These are phyloP conservation scores for Adansonia gregorii DNA, from an alignment of 441 rosid species.

Conservation along the genomic window DNA sequence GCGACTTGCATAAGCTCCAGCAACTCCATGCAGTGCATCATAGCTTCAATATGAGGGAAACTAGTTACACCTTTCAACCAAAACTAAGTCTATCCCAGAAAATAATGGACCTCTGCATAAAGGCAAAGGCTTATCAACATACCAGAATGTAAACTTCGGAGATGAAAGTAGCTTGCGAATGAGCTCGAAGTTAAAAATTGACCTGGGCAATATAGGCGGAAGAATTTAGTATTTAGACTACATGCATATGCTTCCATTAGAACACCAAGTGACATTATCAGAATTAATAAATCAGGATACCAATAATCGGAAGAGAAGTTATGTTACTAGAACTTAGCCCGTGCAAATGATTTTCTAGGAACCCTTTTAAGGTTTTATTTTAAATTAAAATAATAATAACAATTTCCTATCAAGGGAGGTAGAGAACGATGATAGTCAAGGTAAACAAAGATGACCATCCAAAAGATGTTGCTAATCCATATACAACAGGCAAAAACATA, in stretches of 20 bases:
- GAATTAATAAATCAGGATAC: not conserved
- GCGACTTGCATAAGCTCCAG: conserved; percentile 88
- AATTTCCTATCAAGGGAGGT: not conserved
- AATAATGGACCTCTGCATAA: conserved; percentile 8
- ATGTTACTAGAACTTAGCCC: not conserved
- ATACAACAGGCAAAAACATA: not conserved
- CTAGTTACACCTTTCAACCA: not conserved
- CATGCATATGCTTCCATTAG: not conserved
- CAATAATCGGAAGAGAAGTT: conserved; percentile 10
- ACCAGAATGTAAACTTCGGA: conserved; percentile 93
- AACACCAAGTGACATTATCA: not conserved
- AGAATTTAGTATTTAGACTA: not conserved
- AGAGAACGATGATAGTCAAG: not conserved
- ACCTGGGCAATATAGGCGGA: conserved; percentile 48
- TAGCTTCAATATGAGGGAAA: conserved; percentile 51
- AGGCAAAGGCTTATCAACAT: conserved; percentile 32
- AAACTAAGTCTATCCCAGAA: conserved; percentile 15
- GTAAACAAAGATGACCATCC: not conserved
- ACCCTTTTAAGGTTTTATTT: not conserved
- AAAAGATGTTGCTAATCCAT: not conserved
- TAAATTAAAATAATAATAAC: not conserved
- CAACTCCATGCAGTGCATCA: conserved; percentile 97
- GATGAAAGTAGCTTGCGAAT: conserved; percentile 76
- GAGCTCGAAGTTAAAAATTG: conserved; percentile 83
- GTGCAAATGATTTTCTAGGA: not conserved